Evolutionary conservation across 495 filamentous ascomycete species (phyloP).

Genomic region (Cercophora newfieldiana): DNA sequence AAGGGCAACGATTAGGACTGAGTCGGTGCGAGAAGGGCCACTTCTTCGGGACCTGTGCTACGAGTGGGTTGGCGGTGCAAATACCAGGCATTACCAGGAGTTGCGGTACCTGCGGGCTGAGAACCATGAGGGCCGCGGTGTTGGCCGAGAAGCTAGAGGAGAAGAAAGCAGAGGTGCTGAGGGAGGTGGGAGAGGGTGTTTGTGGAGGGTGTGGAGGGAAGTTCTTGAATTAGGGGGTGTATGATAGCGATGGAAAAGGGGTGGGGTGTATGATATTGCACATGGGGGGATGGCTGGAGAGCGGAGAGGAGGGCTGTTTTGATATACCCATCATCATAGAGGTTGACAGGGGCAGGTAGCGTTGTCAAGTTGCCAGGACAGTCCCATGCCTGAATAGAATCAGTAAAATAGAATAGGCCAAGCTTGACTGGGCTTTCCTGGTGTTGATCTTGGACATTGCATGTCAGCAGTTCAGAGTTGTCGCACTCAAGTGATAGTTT

Average conservation of each 20-base stretch:
- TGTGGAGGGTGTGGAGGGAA: conserved; percentile 51
- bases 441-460: too few relatives aligned
- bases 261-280: not conserved
- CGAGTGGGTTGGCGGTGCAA: conserved; percentile 45
- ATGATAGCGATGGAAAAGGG: too few relatives aligned
- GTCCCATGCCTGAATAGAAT: too few relatives aligned
- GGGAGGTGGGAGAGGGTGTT: conserved; percentile 33
- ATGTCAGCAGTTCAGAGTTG: too few relatives aligned
- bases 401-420: too few relatives aligned
- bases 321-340: not conserved
- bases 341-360: too few relatives aligned
- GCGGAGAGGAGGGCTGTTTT: not conserved
- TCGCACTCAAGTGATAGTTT: too few relatives aligned
- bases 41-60: conserved; percentile 41
- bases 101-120: conserved; percentile 45
- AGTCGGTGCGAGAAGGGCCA: conserved; percentile 30
- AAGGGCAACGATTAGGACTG: conserved; percentile 14
- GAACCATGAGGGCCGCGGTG: conserved; percentile 38
- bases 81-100: conserved; percentile 43
- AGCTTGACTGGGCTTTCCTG: too few relatives aligned
- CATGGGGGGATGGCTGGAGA: too few relatives aligned
- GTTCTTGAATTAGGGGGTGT: conserved; percentile 43
- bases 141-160: conserved; percentile 31
- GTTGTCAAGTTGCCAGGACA: too few relatives aligned
- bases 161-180: conserved; percentile 24